A percentile compares a stretch with the other conserved stretches of the same genome.
Conservation (phyloP, 2,329 filamentous ascomycete species). For the Lasiodiplodia hormozganensis region DNA sequence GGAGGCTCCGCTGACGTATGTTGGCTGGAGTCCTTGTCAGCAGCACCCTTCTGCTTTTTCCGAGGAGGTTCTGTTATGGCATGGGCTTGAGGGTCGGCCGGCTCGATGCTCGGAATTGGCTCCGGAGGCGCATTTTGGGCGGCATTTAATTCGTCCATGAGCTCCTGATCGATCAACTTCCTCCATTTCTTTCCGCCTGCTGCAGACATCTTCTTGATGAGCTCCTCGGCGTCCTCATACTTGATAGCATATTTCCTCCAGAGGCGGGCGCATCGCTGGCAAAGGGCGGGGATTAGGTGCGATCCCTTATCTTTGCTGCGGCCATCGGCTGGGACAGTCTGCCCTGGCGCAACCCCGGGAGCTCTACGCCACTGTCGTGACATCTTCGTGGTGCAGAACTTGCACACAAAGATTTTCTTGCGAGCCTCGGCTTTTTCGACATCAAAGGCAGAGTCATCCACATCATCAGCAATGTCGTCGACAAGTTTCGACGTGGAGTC, state of each 20-base stretch:
- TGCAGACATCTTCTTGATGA: constrained; percentile 83
- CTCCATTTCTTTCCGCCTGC: constrained; percentile 84
- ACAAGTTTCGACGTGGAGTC: constrained; percentile 77
- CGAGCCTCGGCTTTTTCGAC: constrained; percentile 79
- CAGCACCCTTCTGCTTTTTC: constrained; percentile 63
- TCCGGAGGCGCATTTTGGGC: constrained; percentile 42
- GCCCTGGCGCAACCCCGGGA: constrained; percentile 75
- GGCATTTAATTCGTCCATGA: constrained; percentile 70
- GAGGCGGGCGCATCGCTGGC: constrained; percentile 85
- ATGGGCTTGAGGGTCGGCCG: constrained; percentile 35
- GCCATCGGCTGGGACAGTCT: constrained; percentile 71
- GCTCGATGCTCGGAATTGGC: constrained; percentile 29
- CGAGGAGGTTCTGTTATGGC: constrained; percentile 58
- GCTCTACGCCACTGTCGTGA: constrained; percentile 93
- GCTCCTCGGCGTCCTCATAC: constrained; percentile 92
- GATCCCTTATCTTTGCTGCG: constrained; percentile 80
- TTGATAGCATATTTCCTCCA: constrained; percentile 97
- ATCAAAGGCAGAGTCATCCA: constrained; percentile 96
- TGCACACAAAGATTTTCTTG: constrained; percentile 89
- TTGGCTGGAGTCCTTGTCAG: constrained; percentile 58
- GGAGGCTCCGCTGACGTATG: constrained; percentile 51
- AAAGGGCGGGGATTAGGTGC: constrained; percentile 81
- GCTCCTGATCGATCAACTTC: constrained; percentile 88
- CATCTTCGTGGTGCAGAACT: constrained; percentile 81
- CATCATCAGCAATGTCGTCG: constrained; percentile 89